These are phyloP conservation scores for Pseudogymnoascus verrucosus DNA, from an alignment of 2,329 filamentous ascomycete genomes.

Conservation along the genomic window DNA sequence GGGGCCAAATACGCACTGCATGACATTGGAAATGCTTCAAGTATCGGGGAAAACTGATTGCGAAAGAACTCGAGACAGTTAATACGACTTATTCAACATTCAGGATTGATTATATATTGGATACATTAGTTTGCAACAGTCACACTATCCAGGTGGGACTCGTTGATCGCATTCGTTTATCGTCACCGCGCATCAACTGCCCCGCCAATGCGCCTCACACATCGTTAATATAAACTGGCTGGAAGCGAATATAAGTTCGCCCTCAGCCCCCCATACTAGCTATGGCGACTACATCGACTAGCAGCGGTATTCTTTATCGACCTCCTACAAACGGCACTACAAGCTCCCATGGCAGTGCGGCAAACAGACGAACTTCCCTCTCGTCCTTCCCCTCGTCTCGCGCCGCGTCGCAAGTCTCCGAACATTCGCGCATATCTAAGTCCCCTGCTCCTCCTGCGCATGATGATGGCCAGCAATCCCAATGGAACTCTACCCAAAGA, in stretches of 20 bases:
- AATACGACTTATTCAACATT: neutral
- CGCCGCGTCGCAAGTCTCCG: constrained; percentile 49
- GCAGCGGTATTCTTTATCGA: constrained; percentile 22
- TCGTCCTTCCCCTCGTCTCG: constrained; percentile 54
- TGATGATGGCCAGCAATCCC: constrained; percentile 48
- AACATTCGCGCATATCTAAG: constrained; percentile 42
- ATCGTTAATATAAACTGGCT: neutral
- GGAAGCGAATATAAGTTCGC: constrained; percentile 1
- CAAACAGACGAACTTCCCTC: constrained; percentile 47
- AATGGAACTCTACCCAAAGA: constrained; percentile 51
- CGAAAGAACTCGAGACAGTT: neutral
- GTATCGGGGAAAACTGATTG: neutral
- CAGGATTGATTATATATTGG: neutral
- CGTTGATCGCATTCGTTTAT: neutral
- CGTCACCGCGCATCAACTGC: neutral
- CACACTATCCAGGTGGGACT: neutral
- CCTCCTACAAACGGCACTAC: constrained; percentile 32
- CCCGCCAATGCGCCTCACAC: constrained; percentile 5
- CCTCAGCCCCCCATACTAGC: neutral
- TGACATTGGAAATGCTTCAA: constrained; percentile 8
- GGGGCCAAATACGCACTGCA: constrained; percentile 7
- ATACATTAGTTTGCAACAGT: neutral
- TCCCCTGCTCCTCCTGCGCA: constrained; percentile 43
- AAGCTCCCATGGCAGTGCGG: constrained; percentile 26
- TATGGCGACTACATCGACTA: neutral